These are phyloP conservation scores for Saccharomyces hybrid DNA, from an alignment of 1,139 yeast species.

Conservation along the genomic window DNA sequence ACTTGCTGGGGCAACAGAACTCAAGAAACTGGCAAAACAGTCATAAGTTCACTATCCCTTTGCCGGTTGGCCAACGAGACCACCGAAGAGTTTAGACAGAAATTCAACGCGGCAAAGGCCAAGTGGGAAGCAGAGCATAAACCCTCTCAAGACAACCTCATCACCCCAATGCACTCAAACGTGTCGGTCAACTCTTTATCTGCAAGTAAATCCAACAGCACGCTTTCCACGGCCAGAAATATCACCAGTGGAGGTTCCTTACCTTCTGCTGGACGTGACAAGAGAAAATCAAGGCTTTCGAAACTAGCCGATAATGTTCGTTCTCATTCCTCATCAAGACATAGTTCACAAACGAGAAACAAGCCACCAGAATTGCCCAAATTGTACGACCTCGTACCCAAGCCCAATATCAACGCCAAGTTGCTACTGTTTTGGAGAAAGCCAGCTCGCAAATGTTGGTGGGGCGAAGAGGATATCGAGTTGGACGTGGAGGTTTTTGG, in stretches of 20 bases:
- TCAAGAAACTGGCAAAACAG: conserved; percentile 79
- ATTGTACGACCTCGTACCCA: conserved; percentile 30
- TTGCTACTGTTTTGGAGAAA: conserved; percentile 90
- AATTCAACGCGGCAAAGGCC: conserved; percentile 18
- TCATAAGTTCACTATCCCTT: conserved; percentile 74
- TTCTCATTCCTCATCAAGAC: conserved; percentile 37
- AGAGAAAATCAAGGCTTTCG: conserved; percentile 42
- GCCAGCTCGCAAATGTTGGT: conserved; percentile 99
- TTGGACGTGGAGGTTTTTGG: conserved; percentile 40
- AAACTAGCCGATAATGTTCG: conserved; percentile 37
- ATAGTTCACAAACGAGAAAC: conserved; percentile 45
- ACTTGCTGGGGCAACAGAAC: conserved; percentile 86
- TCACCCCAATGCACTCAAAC: neutral
- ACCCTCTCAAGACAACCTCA: conserved; percentile 2
- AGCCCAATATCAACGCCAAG: conserved; percentile 44
- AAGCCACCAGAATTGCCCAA: conserved; percentile 30
- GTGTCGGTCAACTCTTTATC: neutral
- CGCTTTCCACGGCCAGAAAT: neutral
- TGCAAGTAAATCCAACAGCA: neutral
- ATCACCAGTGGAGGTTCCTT: neutral
- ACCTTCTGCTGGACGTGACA: conserved; percentile 14
- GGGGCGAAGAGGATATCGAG: conserved; percentile 66
- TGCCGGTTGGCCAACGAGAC: conserved; percentile 49
- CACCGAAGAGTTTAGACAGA: conserved; percentile 27
- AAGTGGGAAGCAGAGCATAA: conserved; percentile 21